Evolutionary conservation across 1,139 yeast genomes (phyloP), one percentile per base, ranked within the genome.

Genomic region (Geotrichum fermentans): DNA sequence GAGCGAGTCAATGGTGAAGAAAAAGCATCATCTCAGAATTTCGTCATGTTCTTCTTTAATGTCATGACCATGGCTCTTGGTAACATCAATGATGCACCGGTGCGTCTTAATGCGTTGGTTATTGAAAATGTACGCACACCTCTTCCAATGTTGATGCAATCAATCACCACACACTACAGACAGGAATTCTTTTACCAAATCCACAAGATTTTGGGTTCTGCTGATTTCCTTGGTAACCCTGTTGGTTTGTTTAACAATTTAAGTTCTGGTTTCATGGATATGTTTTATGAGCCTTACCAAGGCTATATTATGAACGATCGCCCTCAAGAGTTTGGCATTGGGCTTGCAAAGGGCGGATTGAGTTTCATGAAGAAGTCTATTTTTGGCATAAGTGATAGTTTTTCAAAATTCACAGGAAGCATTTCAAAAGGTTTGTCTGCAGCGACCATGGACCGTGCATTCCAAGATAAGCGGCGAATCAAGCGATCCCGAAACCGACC

Each of bases 61-160:
- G 82, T 92, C 42, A 71, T 94, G 54, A 89, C 97, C 0, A 90
- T 90, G 97, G 96, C 98, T 0, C 80, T 94, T 56, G 98, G 98
- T 26, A 94, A 92, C 65, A 87, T 94, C 52, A 90, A 92, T 61
- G 97, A 92, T 67, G 98, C 99, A 0, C 98, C 98, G 1, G 87
- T 94, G 35, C 79, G 84, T 59, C 71, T 94, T 61, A 88, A 92
- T 62, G 92, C 98, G 0, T 72, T 94, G 56, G 77, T 88, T 53
- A 77, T 92, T 64, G 97, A 89, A 60, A 94, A 94, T 63, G 81
- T 90, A 13, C 75, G 97, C 55, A 94, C 89, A 1, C 95, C 97
- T 4, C 65, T 84, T 7, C 89, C 94, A 1, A 73, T 84, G 40
- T 73, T 94, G 56, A 52, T 79, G 28, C 85, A 83, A 53, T 82